Evolutionary conservation across 1,139 yeast species (phyloP).

Genomic region (Suhomyces bokatorum): DNA sequence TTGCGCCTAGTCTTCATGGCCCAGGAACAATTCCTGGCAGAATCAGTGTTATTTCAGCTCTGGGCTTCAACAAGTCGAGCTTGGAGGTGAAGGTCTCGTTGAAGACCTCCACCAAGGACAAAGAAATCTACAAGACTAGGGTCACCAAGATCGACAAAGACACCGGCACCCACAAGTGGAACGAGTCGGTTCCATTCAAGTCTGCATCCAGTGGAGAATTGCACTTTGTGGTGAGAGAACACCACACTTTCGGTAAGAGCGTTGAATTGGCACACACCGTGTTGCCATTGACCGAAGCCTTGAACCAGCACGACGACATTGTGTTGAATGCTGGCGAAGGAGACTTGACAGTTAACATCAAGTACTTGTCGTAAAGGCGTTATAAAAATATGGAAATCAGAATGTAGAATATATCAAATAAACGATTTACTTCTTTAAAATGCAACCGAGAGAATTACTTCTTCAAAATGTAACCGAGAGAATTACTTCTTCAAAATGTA

Average conservation of each 20-base stretch:
- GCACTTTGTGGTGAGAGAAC: slow-evolving; percentile 60
- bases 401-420: too few relatives aligned
- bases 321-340: slow-evolving; percentile 33
- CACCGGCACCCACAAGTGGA: slow-evolving; percentile 50
- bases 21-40: slow-evolving; percentile 52
- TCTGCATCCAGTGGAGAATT: slow-evolving; percentile 62
- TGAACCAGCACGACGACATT: slow-evolving; percentile 34
- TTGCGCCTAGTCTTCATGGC: slow-evolving; percentile 38
- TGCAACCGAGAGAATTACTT: too few relatives aligned
- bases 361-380: slow-evolving; percentile 19
- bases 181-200: slow-evolving; percentile 68
- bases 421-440: too few relatives aligned
- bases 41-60: slow-evolving; percentile 47
- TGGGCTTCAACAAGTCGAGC: slow-evolving; percentile 31
- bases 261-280: slow-evolving; percentile 60
- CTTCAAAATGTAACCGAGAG: too few relatives aligned
- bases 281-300: slow-evolving; percentile 39
- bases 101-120: slow-evolving; percentile 52
- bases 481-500: too few relatives aligned
- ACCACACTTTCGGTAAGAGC: slow-evolving; percentile 74
- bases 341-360: slow-evolving; percentile 31
- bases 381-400: background rate
- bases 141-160: slow-evolving; percentile 51
- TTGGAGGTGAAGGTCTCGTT: slow-evolving; percentile 55
- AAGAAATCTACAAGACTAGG: slow-evolving; percentile 67